Evolutionary conservation across 2,329 filamentous ascomycete species (phyloP), one percentile per base, ranked within the genome.

Genomic region (Claviceps pazoutovae): DNA sequence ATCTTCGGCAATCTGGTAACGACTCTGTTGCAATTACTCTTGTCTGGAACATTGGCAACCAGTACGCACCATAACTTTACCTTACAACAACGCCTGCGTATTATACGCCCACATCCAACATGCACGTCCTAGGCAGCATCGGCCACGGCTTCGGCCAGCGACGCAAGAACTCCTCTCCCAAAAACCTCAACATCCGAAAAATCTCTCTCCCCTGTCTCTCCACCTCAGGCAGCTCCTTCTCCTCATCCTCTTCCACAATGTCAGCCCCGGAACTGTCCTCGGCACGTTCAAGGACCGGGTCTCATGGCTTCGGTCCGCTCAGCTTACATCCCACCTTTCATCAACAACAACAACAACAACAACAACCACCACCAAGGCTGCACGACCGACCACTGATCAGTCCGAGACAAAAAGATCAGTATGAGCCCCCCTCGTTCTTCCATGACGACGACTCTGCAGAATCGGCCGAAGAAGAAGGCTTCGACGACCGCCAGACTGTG

Each of bases 181-280:
- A 65, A 47, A 62, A 68, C 50, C 62, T 70, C 23, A 65, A 68
- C 54, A 69, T 70, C 53, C 66, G 68, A 60, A 70, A 70, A 59
- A 57, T 70, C 47, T 70, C 67, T 45, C 67, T 69, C 57, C 69
- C 68, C 50, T 69, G 67, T 1, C 63, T 69, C 51, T 65, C 64
- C 7, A 66, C 64, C 7, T 66, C 64, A 6, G 66, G 60, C 55
- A 63, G 64, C 59, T 69, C 45, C 13, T n/a, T 67, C 44, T 61
- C 64, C 44, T 60, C 60, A 21, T 61, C 59, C 16, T 62, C 60
- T 34, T 59, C 61, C 41, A 17, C 61, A 30, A 61, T 64, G 47
- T 64, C 64, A 19, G 60, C 61, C n/a, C 53, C 57, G 44, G 54
- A 55, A 4, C 58, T 56, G 5, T 23, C 21, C 38, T 58, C 56